Conservation (phyloP, 495 filamentous ascomycete species). For the Xylaria curta region DNA sequence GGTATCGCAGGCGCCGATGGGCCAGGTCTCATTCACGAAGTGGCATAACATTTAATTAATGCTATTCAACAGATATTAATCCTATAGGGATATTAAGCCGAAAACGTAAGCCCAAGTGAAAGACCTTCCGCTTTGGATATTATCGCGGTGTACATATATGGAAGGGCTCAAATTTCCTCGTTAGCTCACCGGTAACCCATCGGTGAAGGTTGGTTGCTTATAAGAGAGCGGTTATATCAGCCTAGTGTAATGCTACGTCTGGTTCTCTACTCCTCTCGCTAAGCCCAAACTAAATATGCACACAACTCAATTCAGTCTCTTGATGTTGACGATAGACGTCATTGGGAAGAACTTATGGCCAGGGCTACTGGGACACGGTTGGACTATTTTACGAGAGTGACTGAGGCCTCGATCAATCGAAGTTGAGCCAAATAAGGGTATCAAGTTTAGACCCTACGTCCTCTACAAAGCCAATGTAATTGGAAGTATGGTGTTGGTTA, state of each 20-base stretch:
- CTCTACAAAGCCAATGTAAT: not conserved
- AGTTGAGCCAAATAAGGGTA: not conserved
- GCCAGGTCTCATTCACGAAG: not conserved
- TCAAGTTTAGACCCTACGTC: not conserved
- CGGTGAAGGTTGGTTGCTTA: not conserved
- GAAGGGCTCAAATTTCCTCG: not conserved
- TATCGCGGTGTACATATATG: not conserved
- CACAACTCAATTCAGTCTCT: not conserved
- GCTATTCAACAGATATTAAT: not conserved
- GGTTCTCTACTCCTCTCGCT: not conserved
- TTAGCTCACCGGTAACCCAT: not conserved
- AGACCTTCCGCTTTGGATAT: conserved; percentile 15
- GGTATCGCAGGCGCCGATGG: not conserved
- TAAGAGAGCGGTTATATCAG: not conserved
- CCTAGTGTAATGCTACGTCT: not conserved
- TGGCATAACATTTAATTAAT: not conserved
- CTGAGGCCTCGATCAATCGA: not conserved
- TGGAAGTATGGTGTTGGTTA: not conserved
- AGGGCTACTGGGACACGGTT: not conserved
- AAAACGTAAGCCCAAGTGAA: not conserved
- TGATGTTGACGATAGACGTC: not conserved
- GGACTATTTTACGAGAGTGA: not conserved
- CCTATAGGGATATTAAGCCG: not conserved
- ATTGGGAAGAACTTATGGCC: not conserved
- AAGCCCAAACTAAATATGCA: not conserved